Conservation (phyloP, 768 basidiomycete genomes). For the Mycena galopus region DNA sequence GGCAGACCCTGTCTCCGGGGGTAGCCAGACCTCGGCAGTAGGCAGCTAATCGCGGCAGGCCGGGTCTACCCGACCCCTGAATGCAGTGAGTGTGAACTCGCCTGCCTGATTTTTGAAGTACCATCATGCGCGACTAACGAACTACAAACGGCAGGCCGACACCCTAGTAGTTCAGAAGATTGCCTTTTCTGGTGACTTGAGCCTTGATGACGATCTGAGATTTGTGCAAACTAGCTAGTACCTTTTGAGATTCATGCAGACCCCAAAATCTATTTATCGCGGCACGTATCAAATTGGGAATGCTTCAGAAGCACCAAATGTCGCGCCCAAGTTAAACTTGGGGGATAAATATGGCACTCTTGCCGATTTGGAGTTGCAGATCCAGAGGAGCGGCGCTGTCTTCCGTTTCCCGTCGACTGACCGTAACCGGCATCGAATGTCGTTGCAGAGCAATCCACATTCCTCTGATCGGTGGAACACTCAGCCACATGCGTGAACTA, state of each 20-base stretch:
- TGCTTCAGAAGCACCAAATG: conserved; percentile 27
- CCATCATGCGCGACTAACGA: background rate
- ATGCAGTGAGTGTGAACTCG: too few relatives aligned
- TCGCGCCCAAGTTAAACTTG: conserved; percentile 25
- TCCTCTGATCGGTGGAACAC: conserved; percentile 53
- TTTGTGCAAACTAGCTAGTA: conserved; percentile 16
- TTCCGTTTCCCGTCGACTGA: conserved; percentile 43
- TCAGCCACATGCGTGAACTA: conserved; percentile 47
- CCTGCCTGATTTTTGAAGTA: background rate
- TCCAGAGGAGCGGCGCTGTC: conserved; percentile 42
- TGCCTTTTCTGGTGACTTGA: conserved; percentile 11
- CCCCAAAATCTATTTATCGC: conserved; percentile 31
- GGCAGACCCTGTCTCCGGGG: too few relatives aligned
- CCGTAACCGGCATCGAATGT: conserved; percentile 43
- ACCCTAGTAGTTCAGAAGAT: conserved; percentile 4
- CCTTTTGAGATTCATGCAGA: conserved; percentile 30
- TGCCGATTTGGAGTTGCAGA: conserved; percentile 36
- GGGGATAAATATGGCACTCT: conserved; percentile 22
- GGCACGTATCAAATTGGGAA: conserved; percentile 31
- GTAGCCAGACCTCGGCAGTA: too few relatives aligned
- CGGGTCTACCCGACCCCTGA: too few relatives aligned
- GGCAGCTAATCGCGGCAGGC: too few relatives aligned
- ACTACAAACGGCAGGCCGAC: background rate
- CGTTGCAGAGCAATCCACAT: conserved; percentile 48
- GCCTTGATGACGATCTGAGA: conserved; percentile 27